Evolutionary conservation across 257 asterid species (phyloP).

Genomic region (Linaria vulgaris): DNA sequence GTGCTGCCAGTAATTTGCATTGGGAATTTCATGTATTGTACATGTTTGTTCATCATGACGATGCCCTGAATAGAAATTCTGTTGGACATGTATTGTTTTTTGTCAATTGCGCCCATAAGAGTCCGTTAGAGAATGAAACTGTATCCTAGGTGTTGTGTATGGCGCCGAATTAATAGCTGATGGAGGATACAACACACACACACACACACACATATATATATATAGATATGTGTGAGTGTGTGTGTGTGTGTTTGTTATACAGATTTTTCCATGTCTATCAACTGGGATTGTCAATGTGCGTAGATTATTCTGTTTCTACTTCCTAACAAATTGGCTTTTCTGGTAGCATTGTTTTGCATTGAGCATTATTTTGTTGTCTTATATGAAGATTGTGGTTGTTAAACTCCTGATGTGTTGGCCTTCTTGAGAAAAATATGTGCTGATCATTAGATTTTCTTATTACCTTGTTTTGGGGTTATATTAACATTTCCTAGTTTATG

Average conservation of each 20-base stretch:
- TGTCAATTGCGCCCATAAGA: not conserved
- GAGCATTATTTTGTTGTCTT: not conserved
- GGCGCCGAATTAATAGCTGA: conserved; percentile 3
- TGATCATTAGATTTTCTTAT: not conserved
- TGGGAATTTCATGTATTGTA: not conserved
- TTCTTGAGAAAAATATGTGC: too few species aligned
- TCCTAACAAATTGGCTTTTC: not conserved
- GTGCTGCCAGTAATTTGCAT: too few species aligned
- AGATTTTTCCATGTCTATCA: not conserved
- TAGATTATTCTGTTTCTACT: not conserved
- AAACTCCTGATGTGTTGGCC: not conserved
- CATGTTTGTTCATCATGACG: not conserved
- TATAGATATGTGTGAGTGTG: not conserved
- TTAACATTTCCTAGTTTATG: not conserved
- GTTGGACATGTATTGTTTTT: not conserved
- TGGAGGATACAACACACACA: not conserved
- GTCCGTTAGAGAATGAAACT: not conserved
- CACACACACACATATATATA: not conserved
- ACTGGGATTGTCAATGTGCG: not conserved
- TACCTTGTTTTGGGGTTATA: not conserved
- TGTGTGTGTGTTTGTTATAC: not conserved
- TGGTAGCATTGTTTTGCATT: not conserved
- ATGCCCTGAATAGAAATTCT: not conserved
- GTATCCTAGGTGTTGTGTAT: not conserved
- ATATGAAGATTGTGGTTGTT: not conserved